A percentile compares a stretch with the other conserved stretches of the same genome.
Evolutionary conservation across 805 yeast species (phyloP).

Genomic region (Aciculoconidium aculeatum): DNA sequence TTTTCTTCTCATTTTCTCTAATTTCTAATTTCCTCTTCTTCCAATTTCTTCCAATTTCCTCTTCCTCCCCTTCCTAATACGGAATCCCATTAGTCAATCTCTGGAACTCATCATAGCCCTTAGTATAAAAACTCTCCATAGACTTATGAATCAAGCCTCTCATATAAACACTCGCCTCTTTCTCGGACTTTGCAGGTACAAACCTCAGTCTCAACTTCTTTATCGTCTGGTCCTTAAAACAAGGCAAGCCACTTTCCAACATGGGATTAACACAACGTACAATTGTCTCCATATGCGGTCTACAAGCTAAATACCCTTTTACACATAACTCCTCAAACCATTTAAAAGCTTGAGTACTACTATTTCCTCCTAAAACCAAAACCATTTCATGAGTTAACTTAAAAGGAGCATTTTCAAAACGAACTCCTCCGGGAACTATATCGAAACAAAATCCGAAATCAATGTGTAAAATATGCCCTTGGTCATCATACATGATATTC

Average conservation of each 20-base stretch:
- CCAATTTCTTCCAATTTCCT: too few relatives aligned
- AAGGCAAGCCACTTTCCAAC: slow-evolving; percentile 93
- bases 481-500: slow-evolving; percentile 91
- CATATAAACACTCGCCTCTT: slow-evolving; percentile 78
- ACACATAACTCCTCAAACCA: slow-evolving; percentile 96
- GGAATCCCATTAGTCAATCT: slow-evolving; percentile 96
- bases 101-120: slow-evolving; percentile 97
- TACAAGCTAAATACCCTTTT: slow-evolving; percentile 81
- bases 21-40: too few relatives aligned
- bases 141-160: slow-evolving; percentile 71
- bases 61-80: too few relatives aligned
- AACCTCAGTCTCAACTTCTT: slow-evolving; percentile 72
- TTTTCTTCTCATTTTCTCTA: too few relatives aligned
- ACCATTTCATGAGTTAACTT: slow-evolving; percentile 96
- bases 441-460: slow-evolving; percentile 99
- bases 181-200: slow-evolving; percentile 73
- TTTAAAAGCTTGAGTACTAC: slow-evolving; percentile 75
- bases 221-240: slow-evolving; percentile 87
- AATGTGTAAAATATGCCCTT: slow-evolving; percentile 92
- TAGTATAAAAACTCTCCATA: slow-evolving; percentile 82
- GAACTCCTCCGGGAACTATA: slow-evolving; percentile 98
- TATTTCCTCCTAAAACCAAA: slow-evolving; percentile 88
- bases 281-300: slow-evolving; percentile 84
- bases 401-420: slow-evolving; percentile 97
- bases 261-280: slow-evolving; percentile 83